Base-by-base conservation (phyloP, 1,139 yeast species). In the Suhomyces atakaporum region DNA sequence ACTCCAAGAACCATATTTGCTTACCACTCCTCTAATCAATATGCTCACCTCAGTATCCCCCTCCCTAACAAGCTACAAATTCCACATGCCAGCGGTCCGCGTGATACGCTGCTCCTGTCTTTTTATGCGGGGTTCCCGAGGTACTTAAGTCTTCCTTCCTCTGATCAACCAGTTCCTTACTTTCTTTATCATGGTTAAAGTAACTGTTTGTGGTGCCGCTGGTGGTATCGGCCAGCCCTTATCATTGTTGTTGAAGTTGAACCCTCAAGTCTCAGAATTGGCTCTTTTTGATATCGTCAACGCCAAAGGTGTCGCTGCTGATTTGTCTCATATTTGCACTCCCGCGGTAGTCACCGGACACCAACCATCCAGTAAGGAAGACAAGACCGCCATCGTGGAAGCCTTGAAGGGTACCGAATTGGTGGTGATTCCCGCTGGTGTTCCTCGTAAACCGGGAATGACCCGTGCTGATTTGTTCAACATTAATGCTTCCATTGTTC, bases 151-250 rank as follows among this genome's bases (percentile, higher is more conserved):
- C 12, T 4, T 24, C 3, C 20, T 18, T 18, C 20, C 5, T 18
- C 20, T 18, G 20, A 18, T 18, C 20, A 18, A 18, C 20, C 7
- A 18, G 5, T 16, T 15, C n/a, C 12, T 25, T 21, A 21, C 15
- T 23, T 25, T 15, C 22, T 10, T 14, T 10, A 25, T 12, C 32
- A 77, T 73, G 78, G 79, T 79, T 38, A 81, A 81, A 66, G 88
- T 81, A 42, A 75, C 88, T 38, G 84, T 83, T 44, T 71, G 84
- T 49, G 89, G 90, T 45, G 89, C 89, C 31, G 84, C 88, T 33
- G 89, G 90, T 46, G 90, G 90, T 46, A 82, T 83, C 53, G 90
- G 90, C 31, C 89, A 82, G 58, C 88, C 89, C 25, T 68, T 83
- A 31, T 82, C 89, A 2, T 64, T 83, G 38, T 66, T 83, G 43